These are phyloP conservation scores for Acorus calamus DNA, from an alignment of 106 monocot genomes.

Conservation along the genomic window DNA sequence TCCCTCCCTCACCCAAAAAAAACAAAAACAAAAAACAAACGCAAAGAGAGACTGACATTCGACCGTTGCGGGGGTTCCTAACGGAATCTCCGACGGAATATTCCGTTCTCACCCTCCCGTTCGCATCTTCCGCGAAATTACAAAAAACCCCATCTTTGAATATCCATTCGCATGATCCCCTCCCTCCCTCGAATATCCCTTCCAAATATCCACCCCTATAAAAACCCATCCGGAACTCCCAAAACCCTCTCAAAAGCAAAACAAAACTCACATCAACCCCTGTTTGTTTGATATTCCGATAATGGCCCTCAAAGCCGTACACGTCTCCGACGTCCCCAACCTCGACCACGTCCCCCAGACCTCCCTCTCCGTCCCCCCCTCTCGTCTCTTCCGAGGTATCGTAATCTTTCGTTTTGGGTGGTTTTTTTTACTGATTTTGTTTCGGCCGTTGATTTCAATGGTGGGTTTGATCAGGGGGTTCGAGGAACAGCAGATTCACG, in stretches of 20 bases:
- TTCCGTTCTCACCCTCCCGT: background rate
- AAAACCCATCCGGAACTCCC: background rate
- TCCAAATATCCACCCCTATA: too few species aligned
- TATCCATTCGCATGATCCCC: conserved; percentile 14
- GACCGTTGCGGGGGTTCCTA: too few species aligned
- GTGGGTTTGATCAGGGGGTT: background rate
- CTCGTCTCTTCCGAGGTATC: conserved; percentile 4
- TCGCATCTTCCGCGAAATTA: background rate
- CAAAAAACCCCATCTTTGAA: conserved; percentile 1
- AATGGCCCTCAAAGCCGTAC: conserved; percentile 42
- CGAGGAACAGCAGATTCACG: conserved; percentile 25
- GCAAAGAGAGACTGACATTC: too few species aligned
- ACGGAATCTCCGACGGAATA: background rate
- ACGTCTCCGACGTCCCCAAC: conserved; percentile 42
- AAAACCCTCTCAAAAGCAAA: background rate
- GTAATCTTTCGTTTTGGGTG: too few species aligned
- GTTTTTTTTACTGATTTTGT: background rate
- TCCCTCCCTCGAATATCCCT: background rate
- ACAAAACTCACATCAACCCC: background rate
- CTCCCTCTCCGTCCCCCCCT: conserved; percentile 9
- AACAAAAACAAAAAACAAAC: too few species aligned
- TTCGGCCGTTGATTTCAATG: conserved; percentile 2
- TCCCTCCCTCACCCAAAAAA: too few species aligned
- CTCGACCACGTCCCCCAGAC: conserved; percentile 37
- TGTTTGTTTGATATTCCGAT: background rate